Percentiles rank a stretch among this genome's conserved stretches.
Evolutionary conservation across 805 yeast genomes (phyloP).

Genomic region (Yamadazyma akitaensis): DNA sequence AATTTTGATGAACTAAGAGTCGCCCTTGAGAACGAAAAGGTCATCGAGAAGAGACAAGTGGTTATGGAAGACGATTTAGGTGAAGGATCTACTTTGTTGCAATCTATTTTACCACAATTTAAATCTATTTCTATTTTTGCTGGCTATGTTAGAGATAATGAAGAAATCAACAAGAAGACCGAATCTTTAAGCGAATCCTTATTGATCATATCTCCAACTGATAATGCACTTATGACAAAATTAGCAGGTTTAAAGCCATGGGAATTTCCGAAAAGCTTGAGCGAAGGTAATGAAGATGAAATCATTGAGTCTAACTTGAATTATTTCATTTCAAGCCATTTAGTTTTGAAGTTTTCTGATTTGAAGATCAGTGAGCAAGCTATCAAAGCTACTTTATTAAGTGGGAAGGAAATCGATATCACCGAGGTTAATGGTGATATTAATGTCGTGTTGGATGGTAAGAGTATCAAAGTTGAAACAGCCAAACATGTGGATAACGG

Average conservation of each 20-base stretch:
- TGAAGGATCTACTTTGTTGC: conserved; percentile 20
- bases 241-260: conserved; percentile 69
- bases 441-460: conserved; percentile 7
- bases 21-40: conserved; percentile 1
- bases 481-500: conserved; percentile 39
- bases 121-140: conserved; percentile 56
- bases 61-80: conserved; percentile 6
- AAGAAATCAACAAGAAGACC: conserved; percentile 46
- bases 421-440: conserved; percentile 6
- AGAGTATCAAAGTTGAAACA: conserved; percentile 19
- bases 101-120: conserved; percentile 35
- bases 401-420: conserved; percentile 19
- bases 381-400: conserved; percentile 10
- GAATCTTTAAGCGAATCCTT: conserved; percentile 41
- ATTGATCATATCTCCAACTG: conserved; percentile 70
- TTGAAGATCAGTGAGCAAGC: conserved; percentile 13
- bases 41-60: conserved; percentile 11
- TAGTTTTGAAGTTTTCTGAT: conserved; percentile 34
- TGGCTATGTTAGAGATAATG: conserved; percentile 65
- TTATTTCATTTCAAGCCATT: conserved; percentile 61
- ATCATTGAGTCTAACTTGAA: conserved; percentile 50
- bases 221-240: conserved; percentile 44
- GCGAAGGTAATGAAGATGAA: conserved; percentile 45
- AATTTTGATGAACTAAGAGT: conserved; percentile 7
- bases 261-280: conserved; percentile 65